These are phyloP conservation scores for Tricholoma sp. DNA, from an alignment of 768 basidiomycete genomes.

Conservation along the genomic window DNA sequence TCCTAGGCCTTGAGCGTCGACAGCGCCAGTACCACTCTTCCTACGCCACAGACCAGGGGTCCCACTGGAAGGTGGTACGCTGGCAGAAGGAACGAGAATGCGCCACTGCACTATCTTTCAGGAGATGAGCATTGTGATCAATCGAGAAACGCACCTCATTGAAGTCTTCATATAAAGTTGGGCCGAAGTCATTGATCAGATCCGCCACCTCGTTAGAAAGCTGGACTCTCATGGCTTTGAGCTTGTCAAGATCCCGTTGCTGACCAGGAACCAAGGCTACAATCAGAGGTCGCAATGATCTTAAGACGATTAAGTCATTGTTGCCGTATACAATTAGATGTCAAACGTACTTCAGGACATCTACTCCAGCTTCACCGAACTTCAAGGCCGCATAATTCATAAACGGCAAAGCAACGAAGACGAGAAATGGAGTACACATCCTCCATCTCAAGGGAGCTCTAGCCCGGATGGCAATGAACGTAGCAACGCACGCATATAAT, in stretches of 20 bases:
- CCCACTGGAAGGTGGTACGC: slow-evolving; percentile 74
- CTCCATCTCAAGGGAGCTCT: slow-evolving; percentile 57
- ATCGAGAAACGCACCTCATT: slow-evolving; percentile 51
- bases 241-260: slow-evolving; percentile 68
- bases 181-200: slow-evolving; percentile 84
- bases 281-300: slow-evolving; percentile 86
- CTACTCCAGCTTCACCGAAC: slow-evolving; percentile 97
- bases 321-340: neutral
- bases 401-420: slow-evolving; percentile 71
- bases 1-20: slow-evolving; percentile 81
- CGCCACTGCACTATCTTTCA: slow-evolving; percentile 46
- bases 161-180: slow-evolving; percentile 83
- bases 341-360: slow-evolving; percentile 80
- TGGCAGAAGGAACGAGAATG: slow-evolving; percentile 78
- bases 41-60: slow-evolving; percentile 73
- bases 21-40: slow-evolving; percentile 74
- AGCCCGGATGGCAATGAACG: slow-evolving; percentile 63
- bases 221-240: slow-evolving; percentile 67
- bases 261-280: slow-evolving; percentile 88
- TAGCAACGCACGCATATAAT: slow-evolving; percentile 78
- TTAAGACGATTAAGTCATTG: slow-evolving; percentile 24
- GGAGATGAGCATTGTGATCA: slow-evolving; percentile 4
- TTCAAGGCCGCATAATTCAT: slow-evolving; percentile 92
- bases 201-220: slow-evolving; percentile 82
- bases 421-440: slow-evolving; percentile 72